Percentiles rank a stretch among this genome's conserved stretches.
phyloP scores from a whole-genome alignment of 768 basidiomycete species.

The Naganishia antarctica region DNA sequence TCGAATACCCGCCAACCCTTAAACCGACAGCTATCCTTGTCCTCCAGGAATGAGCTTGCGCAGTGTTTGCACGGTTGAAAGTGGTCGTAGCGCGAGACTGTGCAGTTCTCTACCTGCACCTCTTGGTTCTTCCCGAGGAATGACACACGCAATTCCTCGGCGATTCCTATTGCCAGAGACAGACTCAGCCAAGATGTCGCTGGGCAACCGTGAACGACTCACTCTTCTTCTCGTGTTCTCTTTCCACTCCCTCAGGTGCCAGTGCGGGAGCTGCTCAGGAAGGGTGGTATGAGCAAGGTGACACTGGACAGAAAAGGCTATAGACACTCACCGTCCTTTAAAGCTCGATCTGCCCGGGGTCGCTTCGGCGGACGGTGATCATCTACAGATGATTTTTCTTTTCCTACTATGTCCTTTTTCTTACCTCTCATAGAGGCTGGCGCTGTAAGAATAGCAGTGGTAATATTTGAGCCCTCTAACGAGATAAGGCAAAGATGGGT shows the following conservation, averaged over 20 bases:
- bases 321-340: neutral
- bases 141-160: neutral
- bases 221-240: too few relatives aligned
- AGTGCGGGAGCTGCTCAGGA: too few relatives aligned
- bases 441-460: neutral
- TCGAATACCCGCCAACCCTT: constrained; percentile 14
- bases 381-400: neutral
- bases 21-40: neutral
- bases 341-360: neutral
- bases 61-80: constrained; percentile 1
- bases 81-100: neutral
- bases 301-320: too few relatives aligned
- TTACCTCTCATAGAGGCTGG: neutral
- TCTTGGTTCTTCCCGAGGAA: neutral
- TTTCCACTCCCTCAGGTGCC: too few relatives aligned
- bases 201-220: too few relatives aligned
- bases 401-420: neutral
- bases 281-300: too few relatives aligned
- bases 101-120: neutral
- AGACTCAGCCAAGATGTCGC: too few relatives aligned
- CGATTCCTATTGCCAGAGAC: neutral
- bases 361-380: neutral
- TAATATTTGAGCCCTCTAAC: neutral
- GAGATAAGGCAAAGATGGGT: neutral
- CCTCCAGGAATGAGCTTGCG: neutral